These are phyloP conservation scores for Bruguiera sexangula DNA, from an alignment of 345 rosid species.

Conservation along the genomic window DNA sequence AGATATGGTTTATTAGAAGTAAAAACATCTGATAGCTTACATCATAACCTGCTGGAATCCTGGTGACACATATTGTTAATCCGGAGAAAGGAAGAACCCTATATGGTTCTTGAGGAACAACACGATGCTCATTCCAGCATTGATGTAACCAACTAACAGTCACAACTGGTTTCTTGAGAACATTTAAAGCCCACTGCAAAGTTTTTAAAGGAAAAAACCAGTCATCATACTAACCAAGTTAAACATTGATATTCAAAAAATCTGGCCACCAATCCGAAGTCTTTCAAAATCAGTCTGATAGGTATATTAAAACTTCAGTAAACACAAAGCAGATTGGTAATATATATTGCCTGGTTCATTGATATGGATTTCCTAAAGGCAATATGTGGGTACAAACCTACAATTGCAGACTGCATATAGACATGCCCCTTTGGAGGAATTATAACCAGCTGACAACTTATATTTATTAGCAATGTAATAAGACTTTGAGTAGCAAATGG, in stretches of 20 bases:
- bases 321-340: not conserved
- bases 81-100: slow-evolving; percentile 91
- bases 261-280: not conserved
- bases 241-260: not conserved
- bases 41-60: slow-evolving; percentile 61
- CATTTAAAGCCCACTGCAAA: slow-evolving; percentile 84
- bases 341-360: not conserved
- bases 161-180: slow-evolving; percentile 74
- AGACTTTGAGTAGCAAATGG: not conserved
- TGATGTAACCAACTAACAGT: slow-evolving; percentile 74
- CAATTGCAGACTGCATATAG: not conserved
- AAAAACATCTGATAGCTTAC: slow-evolving; percentile 15
- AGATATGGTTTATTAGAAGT: slow-evolving; percentile 12
- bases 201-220: slow-evolving; percentile 5
- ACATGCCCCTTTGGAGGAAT: not conserved
- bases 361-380: too few species aligned
- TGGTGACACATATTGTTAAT: slow-evolving; percentile 75
- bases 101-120: slow-evolving; percentile 84
- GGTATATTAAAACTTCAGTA: not conserved
- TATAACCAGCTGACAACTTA: not conserved
- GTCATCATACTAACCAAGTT: not conserved
- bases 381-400: not conserved
- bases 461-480: not conserved
- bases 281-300: not conserved
- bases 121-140: slow-evolving; percentile 92